Evolutionary conservation across 176 grass and related monocot species (phyloP).

Genomic region (Luzula sylvatica): DNA sequence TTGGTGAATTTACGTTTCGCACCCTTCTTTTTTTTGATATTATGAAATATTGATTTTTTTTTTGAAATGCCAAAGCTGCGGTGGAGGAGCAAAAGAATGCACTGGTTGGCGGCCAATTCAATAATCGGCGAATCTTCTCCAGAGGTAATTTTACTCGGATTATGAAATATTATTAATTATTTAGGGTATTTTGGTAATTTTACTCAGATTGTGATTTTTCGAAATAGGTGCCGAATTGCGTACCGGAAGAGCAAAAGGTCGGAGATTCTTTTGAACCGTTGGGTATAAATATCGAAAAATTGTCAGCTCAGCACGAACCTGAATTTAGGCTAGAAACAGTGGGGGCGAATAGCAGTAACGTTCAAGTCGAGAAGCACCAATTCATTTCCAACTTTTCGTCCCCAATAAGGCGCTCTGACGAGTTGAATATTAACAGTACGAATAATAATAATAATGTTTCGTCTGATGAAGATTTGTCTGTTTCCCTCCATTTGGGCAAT

Average conservation of each 20-base stretch:
- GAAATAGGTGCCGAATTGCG: not conserved
- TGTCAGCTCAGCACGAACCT: conserved; percentile 28
- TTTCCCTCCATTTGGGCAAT: conserved; percentile 66
- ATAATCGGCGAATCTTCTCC: conserved; percentile 54
- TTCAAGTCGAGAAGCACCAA: conserved; percentile 67
- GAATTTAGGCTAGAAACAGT: conserved; percentile 45
- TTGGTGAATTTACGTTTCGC: no score
- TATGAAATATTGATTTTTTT: not conserved
- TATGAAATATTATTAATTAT: no score
- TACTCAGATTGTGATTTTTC: no score
- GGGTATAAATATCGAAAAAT: conserved; percentile 63
- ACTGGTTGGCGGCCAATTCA: conserved; percentile 38
- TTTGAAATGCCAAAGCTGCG: conserved; percentile 41
- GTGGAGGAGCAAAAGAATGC: conserved; percentile 69
- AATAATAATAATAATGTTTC: conserved; percentile 42
- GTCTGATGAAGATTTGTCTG: conserved; percentile 67
- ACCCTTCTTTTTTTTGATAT: no score
- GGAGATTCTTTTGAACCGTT: conserved; percentile 62
- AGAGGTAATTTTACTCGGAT: not conserved
- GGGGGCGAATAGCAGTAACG: conserved; percentile 25
- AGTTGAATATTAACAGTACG: no score
- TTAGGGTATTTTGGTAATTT: no score
- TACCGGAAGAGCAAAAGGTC: conserved; percentile 31
- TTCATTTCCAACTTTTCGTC: conserved; percentile 83
- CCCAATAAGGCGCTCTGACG: conserved; percentile 22